Base-by-base conservation (phyloP, 2,329 filamentous ascomycete species). In the Hymenoscyphus repandus region DNA sequence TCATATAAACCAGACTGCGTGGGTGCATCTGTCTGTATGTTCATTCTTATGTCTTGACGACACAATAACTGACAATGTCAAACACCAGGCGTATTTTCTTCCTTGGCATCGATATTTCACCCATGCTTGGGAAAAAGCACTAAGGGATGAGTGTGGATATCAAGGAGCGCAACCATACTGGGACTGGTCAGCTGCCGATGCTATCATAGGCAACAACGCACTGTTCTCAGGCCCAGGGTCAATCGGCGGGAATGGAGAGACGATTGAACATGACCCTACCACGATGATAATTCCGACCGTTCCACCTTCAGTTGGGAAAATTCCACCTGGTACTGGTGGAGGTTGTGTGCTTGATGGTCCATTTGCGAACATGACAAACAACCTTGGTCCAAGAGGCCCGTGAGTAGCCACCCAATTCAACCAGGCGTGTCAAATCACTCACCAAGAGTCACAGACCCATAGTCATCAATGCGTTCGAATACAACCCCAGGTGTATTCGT, bases 221-320 rank as follows among this genome's bases (percentile, higher is more conserved):
- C 79, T 82, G 55, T 75, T 78, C 55, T 78, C 78, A 37, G 74
- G 71, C 58, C 70, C 70, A 33, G 74, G 71, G 39, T 70, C 69
- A 47, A 64, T 77, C 68, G 70, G 70, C 34, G 74, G 75, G 31
- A 72, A 78, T 53, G 75, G 76, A 22, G 63, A 50, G 1, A 65
- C 60, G 41, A 53, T 56, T 6, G 49, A 58, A 7, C 55, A 64
- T 42, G 53, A 36, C 27, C 30, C 12, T 45, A 36, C 36, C 33
- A 47, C n/a, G 44, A 22, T 38, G 31, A 39, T 12, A 27, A 47
- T 47, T 68, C 58, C 52, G 2, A 44, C 41, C 12, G 41, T 44
- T 13, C 41, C 41, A 17, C 41, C 18, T 11, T 27, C 11, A 5
- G 41, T 30, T 12, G 41, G 9, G 9, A 12, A 9, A 9, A 30